Percentiles rank a stretch among this genome's conserved stretches.
Conservation (phyloP, 2,329 filamentous ascomycete species). For the Lasiodiplodia sp. region DNA sequence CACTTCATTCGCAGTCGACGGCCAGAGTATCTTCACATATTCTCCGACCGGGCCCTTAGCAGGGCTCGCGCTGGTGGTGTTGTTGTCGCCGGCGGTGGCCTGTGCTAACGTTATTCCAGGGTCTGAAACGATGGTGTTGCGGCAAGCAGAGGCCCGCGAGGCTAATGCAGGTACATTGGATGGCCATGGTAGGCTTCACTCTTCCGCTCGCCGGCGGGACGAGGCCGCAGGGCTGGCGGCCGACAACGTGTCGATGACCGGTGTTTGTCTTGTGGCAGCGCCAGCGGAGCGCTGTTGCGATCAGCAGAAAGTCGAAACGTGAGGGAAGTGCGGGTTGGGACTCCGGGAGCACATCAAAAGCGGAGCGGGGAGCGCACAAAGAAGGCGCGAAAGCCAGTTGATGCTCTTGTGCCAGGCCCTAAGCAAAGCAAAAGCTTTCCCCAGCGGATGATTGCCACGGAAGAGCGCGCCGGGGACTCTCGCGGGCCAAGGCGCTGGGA, state of each 20-base stretch:
- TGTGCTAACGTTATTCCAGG: not conserved
- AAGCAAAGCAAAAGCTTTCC: slow-evolving; percentile 14
- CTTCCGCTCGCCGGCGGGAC: not conserved
- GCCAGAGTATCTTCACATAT: not conserved
- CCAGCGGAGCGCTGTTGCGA: slow-evolving; percentile 1
- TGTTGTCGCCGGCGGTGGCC: not conserved
- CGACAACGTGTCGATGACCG: not conserved
- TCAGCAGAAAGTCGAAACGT: slow-evolving; percentile 10
- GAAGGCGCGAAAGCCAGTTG: slow-evolving; percentile 4
- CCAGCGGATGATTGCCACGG: slow-evolving; percentile 23
- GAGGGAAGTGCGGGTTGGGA: not conserved
- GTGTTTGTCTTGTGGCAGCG: not conserved
- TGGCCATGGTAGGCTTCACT: not conserved
- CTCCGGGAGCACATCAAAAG: slow-evolving; percentile 14
- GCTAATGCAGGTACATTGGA: slow-evolving; percentile 22
- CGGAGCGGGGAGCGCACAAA: slow-evolving; percentile 2
- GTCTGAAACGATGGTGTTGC: slow-evolving; percentile 24
- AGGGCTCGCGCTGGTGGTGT: not conserved
- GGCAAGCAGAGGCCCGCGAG: slow-evolving; percentile 1
- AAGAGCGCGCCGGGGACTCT: not conserved
- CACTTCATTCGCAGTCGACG: not conserved
- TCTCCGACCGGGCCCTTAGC: slow-evolving; percentile 4
- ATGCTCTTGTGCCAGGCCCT: not conserved
- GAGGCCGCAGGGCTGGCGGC: not conserved
- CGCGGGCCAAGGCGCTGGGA: not conserved